phyloP scores from a whole-genome alignment of 1,284 basidiomycete genomes.

The Thecaphora thlaspeos region DNA sequence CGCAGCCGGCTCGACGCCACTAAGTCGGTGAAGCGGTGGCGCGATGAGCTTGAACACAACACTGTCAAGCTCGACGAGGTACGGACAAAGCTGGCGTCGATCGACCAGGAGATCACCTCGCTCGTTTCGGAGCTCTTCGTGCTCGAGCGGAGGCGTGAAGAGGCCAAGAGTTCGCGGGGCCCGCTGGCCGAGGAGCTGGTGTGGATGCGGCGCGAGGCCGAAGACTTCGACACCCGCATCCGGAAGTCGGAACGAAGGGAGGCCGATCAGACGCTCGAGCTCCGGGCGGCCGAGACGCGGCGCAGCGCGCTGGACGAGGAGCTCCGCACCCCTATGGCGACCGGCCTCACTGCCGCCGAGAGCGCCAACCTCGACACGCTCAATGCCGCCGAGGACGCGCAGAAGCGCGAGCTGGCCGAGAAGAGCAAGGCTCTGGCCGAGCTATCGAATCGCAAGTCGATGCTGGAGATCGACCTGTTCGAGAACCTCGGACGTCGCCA shows the following conservation, averaged over 20 bases:
- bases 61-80: constrained; percentile 71
- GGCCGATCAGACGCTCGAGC: constrained; percentile 72
- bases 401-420: constrained; percentile 71
- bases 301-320: constrained; percentile 71
- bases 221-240: constrained; percentile 68
- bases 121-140: constrained; percentile 74
- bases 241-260: constrained; percentile 69
- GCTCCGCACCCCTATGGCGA: constrained; percentile 72
- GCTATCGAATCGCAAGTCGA: constrained; percentile 75
- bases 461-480: constrained; percentile 87
- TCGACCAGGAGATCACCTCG: constrained; percentile 86
- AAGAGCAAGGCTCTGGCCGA: constrained; percentile 71
- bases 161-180: constrained; percentile 71
- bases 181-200: constrained; percentile 69
- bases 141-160: constrained; percentile 69
- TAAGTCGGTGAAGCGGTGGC: constrained; percentile 75
- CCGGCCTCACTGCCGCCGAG: constrained; percentile 73
- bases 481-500: constrained; percentile 77
- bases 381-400: constrained; percentile 73
- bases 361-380: constrained; percentile 69
- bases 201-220: constrained; percentile 69
- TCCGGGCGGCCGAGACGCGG: constrained; percentile 65
- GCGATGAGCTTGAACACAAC: constrained; percentile 70
- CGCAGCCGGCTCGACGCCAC: constrained; percentile 86
- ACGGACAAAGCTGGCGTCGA: constrained; percentile 67